A percentile compares a stretch with the other conserved stretches of the same genome.
phyloP scores from a whole-genome alignment of 106 monocot genomes.

The Apostasia shenzhenica region DNA sequence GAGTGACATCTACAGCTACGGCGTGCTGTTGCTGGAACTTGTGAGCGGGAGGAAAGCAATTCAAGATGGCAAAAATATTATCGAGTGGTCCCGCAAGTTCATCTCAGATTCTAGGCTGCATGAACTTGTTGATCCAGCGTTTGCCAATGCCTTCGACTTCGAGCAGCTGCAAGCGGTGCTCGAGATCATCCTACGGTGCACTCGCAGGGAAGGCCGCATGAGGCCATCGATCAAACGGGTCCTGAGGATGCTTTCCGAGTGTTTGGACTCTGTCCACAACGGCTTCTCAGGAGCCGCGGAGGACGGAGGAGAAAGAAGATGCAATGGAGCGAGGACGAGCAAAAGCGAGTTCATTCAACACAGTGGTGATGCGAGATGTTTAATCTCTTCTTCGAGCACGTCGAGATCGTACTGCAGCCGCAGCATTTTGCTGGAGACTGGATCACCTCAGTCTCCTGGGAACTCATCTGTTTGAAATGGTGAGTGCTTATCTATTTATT shows the following conservation, averaged over 20 bases:
- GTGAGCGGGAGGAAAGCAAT: conserved; percentile 73
- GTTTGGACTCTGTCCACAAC: conserved; percentile 42
- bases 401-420: conserved; percentile 86
- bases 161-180: conserved; percentile 55
- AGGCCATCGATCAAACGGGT: conserved; percentile 92
- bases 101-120: conserved; percentile 27
- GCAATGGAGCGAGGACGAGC: conserved; percentile 9
- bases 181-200: conserved; percentile 68
- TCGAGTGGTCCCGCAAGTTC: conserved; percentile 73
- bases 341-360: conserved; percentile 24
- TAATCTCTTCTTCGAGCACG: conserved; percentile 85
- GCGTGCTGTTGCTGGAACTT: conserved; percentile 72
- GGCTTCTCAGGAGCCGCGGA: conserved; percentile 23
- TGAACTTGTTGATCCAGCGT: conserved; percentile 56
- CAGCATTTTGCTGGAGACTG: conserved; percentile 66
- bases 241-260: conserved; percentile 59
- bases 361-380: conserved; percentile 55
- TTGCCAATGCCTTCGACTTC: conserved; percentile 39
- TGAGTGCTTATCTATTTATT: too few species aligned
- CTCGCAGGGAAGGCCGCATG: conserved; percentile 52
- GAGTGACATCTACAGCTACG: conserved; percentile 90
- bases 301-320: conserved; percentile 8
- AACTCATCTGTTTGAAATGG: conserved; percentile 22
- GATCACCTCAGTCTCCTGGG: conserved; percentile 63
- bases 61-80: conserved; percentile 68